Base-by-base conservation (phyloP, 2,329 filamentous ascomycete genomes). In the Cladosporium velox region DNA sequence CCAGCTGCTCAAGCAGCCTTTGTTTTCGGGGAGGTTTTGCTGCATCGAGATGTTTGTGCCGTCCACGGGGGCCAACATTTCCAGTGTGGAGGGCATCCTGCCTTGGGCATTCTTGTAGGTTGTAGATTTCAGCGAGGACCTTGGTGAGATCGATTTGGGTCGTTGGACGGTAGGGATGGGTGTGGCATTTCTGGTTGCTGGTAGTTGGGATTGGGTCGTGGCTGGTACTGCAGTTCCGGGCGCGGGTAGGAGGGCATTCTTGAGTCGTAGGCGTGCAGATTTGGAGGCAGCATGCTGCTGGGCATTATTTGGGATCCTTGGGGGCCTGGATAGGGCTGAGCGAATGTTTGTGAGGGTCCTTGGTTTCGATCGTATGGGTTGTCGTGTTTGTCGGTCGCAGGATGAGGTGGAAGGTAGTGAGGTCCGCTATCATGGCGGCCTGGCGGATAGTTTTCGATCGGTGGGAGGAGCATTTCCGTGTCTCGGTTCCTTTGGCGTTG, bases 211-310 rank as follows among this genome's bases (percentile, higher is more conserved):
- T 15, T 44, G 8, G 10, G 15, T 14, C 51, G 61, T n/a, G 26
- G 18, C 24, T 64, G 61, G 32, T 34, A 51, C 15, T 52, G 59
- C 35, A 64, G n/a, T 26, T 64, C 61, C 30, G 35, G 61, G 18
- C 34, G 35, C 12, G 54, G 61, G 51, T 32, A 57, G 11, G 34
- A 4, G 4, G 34, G 51, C 26, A 57, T 47, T 47, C 61, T 55
- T 21, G 34, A 10, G 38, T 64, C 49, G 38, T 55, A 44, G 26
- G 6, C 12, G 24, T 26, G 28, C 35, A 32, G 26, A 18, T 26
- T 26, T 12, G 55, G 21, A 41, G n/a, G 11, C 18, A 35, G 15
- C 34, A 38, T 55, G 15, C 52, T 21, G 18, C 52, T 24, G 15
- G 38, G 26, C 61, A 64, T 64, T 34, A 35, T 21, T 32, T 64